These are phyloP conservation scores for Dovyalis caffra DNA, from an alignment of 345 rosid species.

Conservation along the genomic window DNA sequence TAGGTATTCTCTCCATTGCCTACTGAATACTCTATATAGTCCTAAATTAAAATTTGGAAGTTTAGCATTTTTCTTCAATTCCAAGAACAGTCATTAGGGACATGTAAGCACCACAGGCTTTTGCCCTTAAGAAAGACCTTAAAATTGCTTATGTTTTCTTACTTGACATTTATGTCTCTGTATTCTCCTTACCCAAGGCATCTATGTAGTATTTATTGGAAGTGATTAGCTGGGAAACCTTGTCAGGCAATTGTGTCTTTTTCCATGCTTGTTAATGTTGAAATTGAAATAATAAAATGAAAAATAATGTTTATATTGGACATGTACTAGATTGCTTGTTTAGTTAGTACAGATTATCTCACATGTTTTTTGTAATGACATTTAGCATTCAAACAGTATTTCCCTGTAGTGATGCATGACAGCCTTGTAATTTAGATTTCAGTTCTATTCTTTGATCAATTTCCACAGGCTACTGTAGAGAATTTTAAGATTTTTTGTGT, in stretches of 20 bases:
- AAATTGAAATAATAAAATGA: not conserved
- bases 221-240: not conserved
- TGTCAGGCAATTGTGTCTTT: not conserved
- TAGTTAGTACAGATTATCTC: not conserved
- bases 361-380: not conserved
- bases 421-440: not conserved
- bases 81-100: not conserved
- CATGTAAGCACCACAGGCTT: not conserved
- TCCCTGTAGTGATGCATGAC: not conserved
- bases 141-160: not conserved
- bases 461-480: too few species aligned
- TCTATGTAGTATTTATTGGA: not conserved
- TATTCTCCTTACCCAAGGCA: not conserved
- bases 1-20: not conserved
- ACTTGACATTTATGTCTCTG: not conserved
- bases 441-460: not conserved
- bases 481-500: too few species aligned
- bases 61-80: not conserved
- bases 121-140: not conserved
- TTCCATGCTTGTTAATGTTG: not conserved
- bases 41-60: not conserved
- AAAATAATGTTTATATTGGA: not conserved
- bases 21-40: not conserved
- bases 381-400: not conserved
- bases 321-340: not conserved